Percentiles rank a stretch among this genome's conserved stretches.
Conservation (phyloP, 2,329 filamentous ascomycete genomes). For the Fusarium sp. region DNA sequence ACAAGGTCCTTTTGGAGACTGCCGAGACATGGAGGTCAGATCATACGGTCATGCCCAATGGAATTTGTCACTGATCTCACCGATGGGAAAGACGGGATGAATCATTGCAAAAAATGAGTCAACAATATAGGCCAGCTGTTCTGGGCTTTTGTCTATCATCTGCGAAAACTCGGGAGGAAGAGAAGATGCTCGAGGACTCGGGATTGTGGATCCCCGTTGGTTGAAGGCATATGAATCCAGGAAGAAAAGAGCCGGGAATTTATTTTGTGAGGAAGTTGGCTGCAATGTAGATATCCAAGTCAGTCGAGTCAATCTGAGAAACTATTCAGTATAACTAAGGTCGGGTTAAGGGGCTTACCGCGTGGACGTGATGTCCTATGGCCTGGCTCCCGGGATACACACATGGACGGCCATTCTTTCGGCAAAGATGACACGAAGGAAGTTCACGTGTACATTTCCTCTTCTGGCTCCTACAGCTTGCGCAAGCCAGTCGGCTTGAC, state of each 20-base stretch:
- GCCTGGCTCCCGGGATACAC: constrained; percentile 2
- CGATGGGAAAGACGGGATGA: constrained; percentile 4
- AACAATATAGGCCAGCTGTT: neutral
- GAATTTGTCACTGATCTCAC: neutral
- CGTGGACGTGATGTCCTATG: neutral
- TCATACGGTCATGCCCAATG: neutral
- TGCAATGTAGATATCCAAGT: neutral
- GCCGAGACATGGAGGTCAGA: neutral
- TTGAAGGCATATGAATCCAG: constrained; percentile 12
- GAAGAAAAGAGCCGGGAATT: constrained; percentile 16
- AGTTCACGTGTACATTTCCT: constrained; percentile 17
- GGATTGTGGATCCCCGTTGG: neutral
- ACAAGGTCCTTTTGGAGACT: constrained; percentile 12
- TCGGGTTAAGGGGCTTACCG: neutral
- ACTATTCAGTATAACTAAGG: neutral
- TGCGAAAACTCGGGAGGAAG: neutral
- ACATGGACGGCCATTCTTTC: neutral
- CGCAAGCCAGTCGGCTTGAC: neutral
- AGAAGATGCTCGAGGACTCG: neutral
- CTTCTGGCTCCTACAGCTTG: constrained; percentile 16
- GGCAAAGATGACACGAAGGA: constrained; percentile 11
- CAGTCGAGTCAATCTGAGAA: neutral
- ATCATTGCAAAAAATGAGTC: neutral
- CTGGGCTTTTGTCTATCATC: neutral
- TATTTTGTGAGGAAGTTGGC: neutral